Evolutionary conservation across 495 filamentous ascomycete genomes (phyloP), one percentile per base, ranked within the genome.

Genomic region (Talaromyces ruber): DNA sequence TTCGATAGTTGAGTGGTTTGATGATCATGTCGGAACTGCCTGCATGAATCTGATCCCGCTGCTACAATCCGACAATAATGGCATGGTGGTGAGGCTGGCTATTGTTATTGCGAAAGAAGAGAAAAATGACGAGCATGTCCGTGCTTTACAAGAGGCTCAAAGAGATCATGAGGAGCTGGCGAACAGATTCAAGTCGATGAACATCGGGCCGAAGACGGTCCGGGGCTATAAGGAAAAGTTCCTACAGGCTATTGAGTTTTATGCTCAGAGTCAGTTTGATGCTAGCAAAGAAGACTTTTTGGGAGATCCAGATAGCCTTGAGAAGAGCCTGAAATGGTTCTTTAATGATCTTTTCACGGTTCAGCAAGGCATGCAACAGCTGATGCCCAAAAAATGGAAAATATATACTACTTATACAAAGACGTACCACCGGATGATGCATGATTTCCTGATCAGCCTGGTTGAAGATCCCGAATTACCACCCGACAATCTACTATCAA

Each of bases 351-450:
- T 99, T 1, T 93, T 90, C 70, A 89, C 90, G 0, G 93, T 97
- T 61, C 88, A 91, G 76, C 79, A 92, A 56, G 93, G 94, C 66
- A 95, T 99, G 87, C 83, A 88, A 54, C 80, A 81, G 37, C 76
- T 99, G 58, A 91, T 97, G 82, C 94, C 94, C 26, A 96, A 94
- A 75, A 96, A 95, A 68, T 99, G 94, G 94, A 93, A 89, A 74
- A 96, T 98, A 56, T 92, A 93, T 76, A 84, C 86, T 70, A 95
- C 90, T 18, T 97, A 95, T 72, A 84, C 85, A 29, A 82, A 88
- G 64, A 92, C 95, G 62, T 99, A 97, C 68, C 94, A 98, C 73
- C 81, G 83, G 61, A 81, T 91, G 66, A 97, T 99, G 93, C 95
- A 96, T 71, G 90, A 96, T 71, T 95, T 91, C 74, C 81, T 99